phyloP scores from a whole-genome alignment of 352 stramenopile species.

The Globisporangium perplexum region DNA sequence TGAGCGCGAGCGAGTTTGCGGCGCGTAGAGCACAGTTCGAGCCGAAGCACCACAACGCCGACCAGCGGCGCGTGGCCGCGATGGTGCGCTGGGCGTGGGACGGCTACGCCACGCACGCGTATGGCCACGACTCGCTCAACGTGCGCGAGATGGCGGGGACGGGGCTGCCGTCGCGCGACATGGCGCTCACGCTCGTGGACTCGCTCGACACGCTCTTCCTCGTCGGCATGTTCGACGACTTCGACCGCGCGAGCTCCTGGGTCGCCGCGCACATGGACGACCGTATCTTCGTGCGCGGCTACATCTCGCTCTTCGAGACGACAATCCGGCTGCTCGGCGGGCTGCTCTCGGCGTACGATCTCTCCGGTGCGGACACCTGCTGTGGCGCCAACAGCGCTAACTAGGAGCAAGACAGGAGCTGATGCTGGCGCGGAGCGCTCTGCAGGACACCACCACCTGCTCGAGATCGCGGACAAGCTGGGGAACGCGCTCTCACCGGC shows the following conservation, averaged over 20 bases:
- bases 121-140: slow-evolving; percentile 67
- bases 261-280: slow-evolving; percentile 55
- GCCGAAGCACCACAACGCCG: slow-evolving; percentile 36
- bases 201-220: slow-evolving; percentile 76
- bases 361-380: slow-evolving; percentile 27
- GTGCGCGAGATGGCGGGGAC: slow-evolving; percentile 51
- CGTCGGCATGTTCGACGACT: slow-evolving; percentile 74
- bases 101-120: slow-evolving; percentile 65
- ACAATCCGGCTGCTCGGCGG: slow-evolving; percentile 74
- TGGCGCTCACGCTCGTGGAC: slow-evolving; percentile 75
- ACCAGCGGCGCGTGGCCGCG: slow-evolving; percentile 51
- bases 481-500: slow-evolving; percentile 54
- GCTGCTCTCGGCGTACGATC: slow-evolving; percentile 61
- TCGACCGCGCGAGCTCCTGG: slow-evolving; percentile 63
- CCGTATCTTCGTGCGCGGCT: slow-evolving; percentile 55
- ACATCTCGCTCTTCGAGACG: slow-evolving; percentile 77
- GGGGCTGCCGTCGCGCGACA: slow-evolving; percentile 54
- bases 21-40: slow-evolving; percentile 36
- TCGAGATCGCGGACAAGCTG: slow-evolving; percentile 56
- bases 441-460: slow-evolving; percentile 44
- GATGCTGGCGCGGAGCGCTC: neutral
- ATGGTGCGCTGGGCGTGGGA: slow-evolving; percentile 82
- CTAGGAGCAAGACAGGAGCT: neutral
- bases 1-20: slow-evolving; percentile 25
- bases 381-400: neutral